Percentiles rank a stretch among this genome's conserved stretches.
Conservation (phyloP, 139 green algal species). For the Coelastrella sp. region DNA sequence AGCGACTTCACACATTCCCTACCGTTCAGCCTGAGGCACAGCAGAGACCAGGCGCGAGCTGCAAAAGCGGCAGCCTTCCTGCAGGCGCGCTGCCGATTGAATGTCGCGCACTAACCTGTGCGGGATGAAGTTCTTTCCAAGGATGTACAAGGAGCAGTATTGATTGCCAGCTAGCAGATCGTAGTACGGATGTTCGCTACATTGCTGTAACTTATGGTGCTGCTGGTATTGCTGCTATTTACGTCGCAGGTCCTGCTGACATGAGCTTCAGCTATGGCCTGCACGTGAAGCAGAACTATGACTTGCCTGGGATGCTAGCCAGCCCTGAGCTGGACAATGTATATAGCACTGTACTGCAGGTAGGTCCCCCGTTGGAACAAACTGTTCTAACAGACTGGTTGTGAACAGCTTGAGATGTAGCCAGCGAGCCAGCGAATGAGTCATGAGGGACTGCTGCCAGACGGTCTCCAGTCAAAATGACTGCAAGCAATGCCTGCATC, state of each 20-base stretch:
- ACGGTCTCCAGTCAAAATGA: too few species aligned
- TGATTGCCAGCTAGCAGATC: background rate
- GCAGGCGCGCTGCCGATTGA: too few species aligned
- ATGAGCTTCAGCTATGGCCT: conserved; percentile 33
- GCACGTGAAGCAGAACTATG: conserved; percentile 25
- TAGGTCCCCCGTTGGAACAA: background rate
- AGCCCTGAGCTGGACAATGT: conserved; percentile 17
- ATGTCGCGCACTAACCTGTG: too few species aligned
- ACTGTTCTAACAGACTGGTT: background rate
- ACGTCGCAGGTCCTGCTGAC: conserved; percentile 48
- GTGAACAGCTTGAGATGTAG: background rate
- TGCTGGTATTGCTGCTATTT: background rate
- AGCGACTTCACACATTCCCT: too few species aligned
- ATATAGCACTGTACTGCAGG: conserved; percentile 30
- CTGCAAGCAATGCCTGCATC: too few species aligned
- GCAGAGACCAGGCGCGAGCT: too few species aligned
- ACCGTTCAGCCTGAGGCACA: too few species aligned
- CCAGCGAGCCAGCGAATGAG: too few species aligned
- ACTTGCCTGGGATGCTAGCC: conserved; percentile 36
- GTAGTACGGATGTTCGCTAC: background rate
- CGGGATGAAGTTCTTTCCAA: too few species aligned
- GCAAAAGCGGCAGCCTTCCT: too few species aligned
- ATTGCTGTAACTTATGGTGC: background rate
- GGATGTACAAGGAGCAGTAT: too few species aligned
- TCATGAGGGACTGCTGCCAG: too few species aligned